These are phyloP conservation scores for Mortierella polycephala DNA, from an alignment of 371 early-diverging fungal genomes.

Conservation along the genomic window DNA sequence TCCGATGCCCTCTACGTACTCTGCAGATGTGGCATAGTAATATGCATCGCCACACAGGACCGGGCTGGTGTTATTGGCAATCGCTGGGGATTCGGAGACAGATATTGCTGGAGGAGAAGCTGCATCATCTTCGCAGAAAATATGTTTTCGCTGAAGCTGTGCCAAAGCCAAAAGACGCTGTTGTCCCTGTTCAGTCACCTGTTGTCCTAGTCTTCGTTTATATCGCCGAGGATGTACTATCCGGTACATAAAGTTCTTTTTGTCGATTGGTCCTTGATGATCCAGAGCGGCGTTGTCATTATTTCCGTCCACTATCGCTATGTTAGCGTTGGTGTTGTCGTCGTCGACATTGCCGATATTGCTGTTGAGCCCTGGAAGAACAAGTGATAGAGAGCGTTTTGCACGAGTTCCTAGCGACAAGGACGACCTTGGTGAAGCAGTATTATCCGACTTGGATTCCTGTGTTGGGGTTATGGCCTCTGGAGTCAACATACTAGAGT, in stretches of 20 bases:
- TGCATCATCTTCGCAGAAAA: constrained; percentile 8
- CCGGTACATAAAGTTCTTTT: constrained; percentile 39
- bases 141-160: constrained; percentile 23
- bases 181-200: constrained; percentile 24
- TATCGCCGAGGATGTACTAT: constrained; percentile 52
- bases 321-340: neutral
- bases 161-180: constrained; percentile 31
- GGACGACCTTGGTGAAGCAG: constrained; percentile 9
- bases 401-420: constrained; percentile 31
- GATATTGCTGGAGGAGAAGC: neutral
- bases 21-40: constrained; percentile 45
- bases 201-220: constrained; percentile 44
- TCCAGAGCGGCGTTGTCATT: constrained; percentile 1
- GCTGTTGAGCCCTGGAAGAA: constrained; percentile 11
- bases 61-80: neutral
- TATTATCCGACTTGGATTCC: neutral
- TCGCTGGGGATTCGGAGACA: neutral
- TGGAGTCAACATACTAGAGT: neutral
- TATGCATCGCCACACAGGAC: constrained; percentile 24
- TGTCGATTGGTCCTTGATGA: constrained; percentile 9
- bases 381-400: constrained; percentile 37
- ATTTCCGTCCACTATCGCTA: neutral
- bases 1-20: constrained; percentile 38
- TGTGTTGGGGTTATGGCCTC: constrained; percentile 3
- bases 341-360: neutral